Base-by-base conservation (phyloP, 2,329 filamentous ascomycete genomes). In the Apiospora rasikravindrae region DNA sequence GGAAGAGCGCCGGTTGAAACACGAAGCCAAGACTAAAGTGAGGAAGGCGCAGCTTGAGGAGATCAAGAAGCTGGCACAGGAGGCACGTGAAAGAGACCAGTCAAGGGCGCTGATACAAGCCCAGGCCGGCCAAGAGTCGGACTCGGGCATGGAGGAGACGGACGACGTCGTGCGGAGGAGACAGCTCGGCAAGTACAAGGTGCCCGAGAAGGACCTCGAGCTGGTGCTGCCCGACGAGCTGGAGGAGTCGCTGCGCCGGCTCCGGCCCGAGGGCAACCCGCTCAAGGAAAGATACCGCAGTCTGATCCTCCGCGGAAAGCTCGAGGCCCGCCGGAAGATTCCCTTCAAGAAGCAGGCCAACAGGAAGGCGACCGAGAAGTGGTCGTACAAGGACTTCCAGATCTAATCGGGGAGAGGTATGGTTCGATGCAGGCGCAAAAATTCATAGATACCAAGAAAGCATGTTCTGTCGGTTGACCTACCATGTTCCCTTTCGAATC, bases 251-350 rank as follows among this genome's bases (percentile, higher is more conserved):
- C 84, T 98, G 78, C 83, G 96, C 79, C 83, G 95, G 79, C 84
- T 98, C 75, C 97, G 96, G 83, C 96, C 96, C 0, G 96, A 99
- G 82, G 96, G 96, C n/a, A 98, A 98, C 80, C 85, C 98, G 51
- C 86, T 99, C 77, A 94, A 94, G 76, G 96, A 99, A 79, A 89
- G 96, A 69, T 98, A 98, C 86, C 88, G 96, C 74, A 98, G 90
- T 81, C 87, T 98, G 83, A 86, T 98, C 74, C 88, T 98, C 45
- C 90, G 95, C 74, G 96, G 96, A 73, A 97, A 96, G 84, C 84
- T 99, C 73, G 96, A 99, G 86, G 89, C 90, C 69, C 89, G 96
- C 77, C 92, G 92, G 80, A 91, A 92, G 70, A 89, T 96, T 72
- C 89, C 92, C 8, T 96, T 96, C 84, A 89, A 88, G 78, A 97